A percentile compares a stretch with the other conserved stretches of the same genome.
Conservation (phyloP, 192 early-diverging fungal genomes). For the Coemansia pectinata region DNA sequence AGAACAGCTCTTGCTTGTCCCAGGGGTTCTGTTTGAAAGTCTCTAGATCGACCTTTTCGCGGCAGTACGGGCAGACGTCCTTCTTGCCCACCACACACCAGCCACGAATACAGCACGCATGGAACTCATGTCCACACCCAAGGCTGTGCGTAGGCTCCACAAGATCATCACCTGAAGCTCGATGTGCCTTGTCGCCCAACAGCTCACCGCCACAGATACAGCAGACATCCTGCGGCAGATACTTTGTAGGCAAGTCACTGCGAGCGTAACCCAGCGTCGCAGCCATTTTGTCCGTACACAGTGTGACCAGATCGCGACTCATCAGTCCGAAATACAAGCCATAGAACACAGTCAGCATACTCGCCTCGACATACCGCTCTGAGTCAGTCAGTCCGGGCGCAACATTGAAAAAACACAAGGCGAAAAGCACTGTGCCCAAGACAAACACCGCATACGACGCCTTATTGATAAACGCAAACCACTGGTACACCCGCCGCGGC, state of each 20-base stretch:
- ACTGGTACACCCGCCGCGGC: slow-evolving; percentile 51
- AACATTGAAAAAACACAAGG: slow-evolving; percentile 41
- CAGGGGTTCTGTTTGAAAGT: slow-evolving; percentile 49
- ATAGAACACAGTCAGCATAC: slow-evolving; percentile 42
- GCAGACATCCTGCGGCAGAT: slow-evolving; percentile 36
- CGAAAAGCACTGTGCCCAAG: slow-evolving; percentile 28
- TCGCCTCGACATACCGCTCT: slow-evolving; percentile 23
- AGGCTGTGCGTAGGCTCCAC: slow-evolving; percentile 42
- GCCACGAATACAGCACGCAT: slow-evolving; percentile 56
- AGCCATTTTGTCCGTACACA: slow-evolving; percentile 53
- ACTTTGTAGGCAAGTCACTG: slow-evolving; percentile 37
- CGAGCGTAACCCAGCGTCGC: slow-evolving; percentile 45
- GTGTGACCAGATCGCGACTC: slow-evolving; percentile 49
- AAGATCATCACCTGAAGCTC: not conserved
- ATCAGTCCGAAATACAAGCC: slow-evolving; percentile 53
- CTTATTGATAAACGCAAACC: slow-evolving; percentile 54
- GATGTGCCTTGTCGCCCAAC: not conserved
- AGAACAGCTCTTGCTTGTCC: slow-evolving; percentile 57
- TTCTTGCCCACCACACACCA: slow-evolving; percentile 58
- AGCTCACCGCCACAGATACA: slow-evolving; percentile 47
- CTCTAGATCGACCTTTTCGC: slow-evolving; percentile 54
- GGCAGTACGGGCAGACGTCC: slow-evolving; percentile 55
- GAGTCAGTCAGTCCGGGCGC: slow-evolving; percentile 45
- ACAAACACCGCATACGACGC: slow-evolving; percentile 42
- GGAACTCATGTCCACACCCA: slow-evolving; percentile 52